These are phyloP conservation scores for Cercospora sp. DNA, from an alignment of 2,329 filamentous ascomycete species.

Conservation along the genomic window DNA sequence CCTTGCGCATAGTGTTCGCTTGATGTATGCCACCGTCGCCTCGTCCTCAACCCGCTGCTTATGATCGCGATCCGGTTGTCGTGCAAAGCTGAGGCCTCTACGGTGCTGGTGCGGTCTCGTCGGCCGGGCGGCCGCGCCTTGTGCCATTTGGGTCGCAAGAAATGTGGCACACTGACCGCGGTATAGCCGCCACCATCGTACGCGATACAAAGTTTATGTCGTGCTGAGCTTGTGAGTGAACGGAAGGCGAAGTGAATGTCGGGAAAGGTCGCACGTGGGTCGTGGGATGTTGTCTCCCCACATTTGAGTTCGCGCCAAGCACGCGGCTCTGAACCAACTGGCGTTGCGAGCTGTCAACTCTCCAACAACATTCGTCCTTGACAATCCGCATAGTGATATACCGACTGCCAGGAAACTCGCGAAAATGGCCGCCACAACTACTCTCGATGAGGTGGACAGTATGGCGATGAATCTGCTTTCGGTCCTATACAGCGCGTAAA, in stretches of 20 bases:
- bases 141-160: slow-evolving; percentile 24
- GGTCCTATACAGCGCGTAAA: neutral
- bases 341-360: neutral
- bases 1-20: slow-evolving; percentile 24
- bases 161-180: neutral
- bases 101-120: slow-evolving; percentile 12
- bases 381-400: neutral
- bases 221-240: neutral
- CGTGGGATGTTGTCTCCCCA: neutral
- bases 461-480: slow-evolving; percentile 4
- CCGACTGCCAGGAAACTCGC: neutral
- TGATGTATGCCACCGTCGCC: slow-evolving; percentile 72
- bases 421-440: slow-evolving; percentile 32
- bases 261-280: neutral
- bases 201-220: neutral
- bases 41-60: slow-evolving; percentile 57
- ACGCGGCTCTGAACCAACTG: neutral
- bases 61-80: neutral
- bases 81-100: slow-evolving; percentile 4
- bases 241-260: neutral
- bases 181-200: slow-evolving; percentile 11
- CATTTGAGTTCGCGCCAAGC: slow-evolving; percentile 5
- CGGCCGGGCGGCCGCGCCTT: slow-evolving; percentile 24
- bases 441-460: slow-evolving; percentile 38
- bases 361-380: slow-evolving; percentile 1